Evolutionary conservation across 495 filamentous ascomycete species (phyloP).

Genomic region (Penicillium waksmanii): DNA sequence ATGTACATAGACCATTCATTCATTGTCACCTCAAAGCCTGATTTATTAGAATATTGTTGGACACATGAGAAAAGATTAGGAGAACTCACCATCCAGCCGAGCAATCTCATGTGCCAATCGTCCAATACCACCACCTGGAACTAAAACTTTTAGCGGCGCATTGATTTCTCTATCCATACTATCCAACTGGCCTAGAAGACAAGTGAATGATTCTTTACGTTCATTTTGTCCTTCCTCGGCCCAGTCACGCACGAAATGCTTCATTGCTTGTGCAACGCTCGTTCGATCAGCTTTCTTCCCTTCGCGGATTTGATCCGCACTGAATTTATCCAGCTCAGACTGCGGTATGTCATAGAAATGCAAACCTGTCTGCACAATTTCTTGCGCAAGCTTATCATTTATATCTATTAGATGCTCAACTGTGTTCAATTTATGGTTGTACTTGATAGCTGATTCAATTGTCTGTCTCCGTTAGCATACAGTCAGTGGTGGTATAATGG

Average conservation of each 20-base stretch:
- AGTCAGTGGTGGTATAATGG: not conserved
- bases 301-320: constrained; percentile 15
- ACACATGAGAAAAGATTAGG: not conserved
- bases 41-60: too few species aligned
- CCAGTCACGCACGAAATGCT: constrained; percentile 55
- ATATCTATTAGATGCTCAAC: constrained; percentile 25
- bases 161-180: constrained; percentile 8
- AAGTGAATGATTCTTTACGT: constrained; percentile 39
- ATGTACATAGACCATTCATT: constrained; percentile 51
- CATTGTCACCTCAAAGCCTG: constrained; percentile 42
- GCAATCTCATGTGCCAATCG: constrained; percentile 46
- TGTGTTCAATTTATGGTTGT: constrained; percentile 29
- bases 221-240: constrained; percentile 41
- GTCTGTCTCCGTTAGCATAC: constrained; percentile 6
- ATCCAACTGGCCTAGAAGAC: constrained; percentile 25
- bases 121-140: constrained; percentile 49
- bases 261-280: constrained; percentile 46
- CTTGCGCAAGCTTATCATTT: constrained; percentile 20
- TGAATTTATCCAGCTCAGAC: constrained; percentile 24
- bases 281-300: constrained; percentile 21
- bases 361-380: constrained; percentile 22
- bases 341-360: constrained; percentile 25
- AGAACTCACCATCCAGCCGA: constrained; percentile 30
- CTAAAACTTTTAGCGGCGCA: constrained; percentile 33
- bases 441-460: constrained; percentile 23